These are phyloP conservation scores for Globisporangium paddicum DNA, from an alignment of 352 stramenopile species.

Conservation along the genomic window DNA sequence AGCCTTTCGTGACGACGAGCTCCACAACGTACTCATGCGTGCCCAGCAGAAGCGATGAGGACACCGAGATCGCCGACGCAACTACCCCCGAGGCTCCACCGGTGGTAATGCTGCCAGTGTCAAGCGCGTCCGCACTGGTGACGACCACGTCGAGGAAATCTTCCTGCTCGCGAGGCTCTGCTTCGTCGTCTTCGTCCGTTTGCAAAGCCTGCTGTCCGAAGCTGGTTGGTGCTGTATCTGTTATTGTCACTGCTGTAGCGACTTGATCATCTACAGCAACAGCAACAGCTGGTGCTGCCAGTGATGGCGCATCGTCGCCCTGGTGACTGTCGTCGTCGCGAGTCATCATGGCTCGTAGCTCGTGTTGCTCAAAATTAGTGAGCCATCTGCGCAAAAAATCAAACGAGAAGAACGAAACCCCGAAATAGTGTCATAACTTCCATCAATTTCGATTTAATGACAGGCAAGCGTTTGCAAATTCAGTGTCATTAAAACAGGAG, in stretches of 20 bases:
- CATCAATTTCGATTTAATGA: not conserved
- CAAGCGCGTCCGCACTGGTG: constrained; percentile 45
- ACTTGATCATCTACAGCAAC: constrained; percentile 2
- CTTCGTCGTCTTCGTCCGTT: constrained; percentile 4
- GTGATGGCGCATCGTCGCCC: not conserved
- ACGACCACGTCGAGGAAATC: constrained; percentile 57
- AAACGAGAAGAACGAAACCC: not conserved
- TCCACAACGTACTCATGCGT: constrained; percentile 39
- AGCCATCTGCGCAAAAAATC: constrained; percentile 1
- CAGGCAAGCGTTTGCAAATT: not conserved
- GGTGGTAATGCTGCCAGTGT: not conserved
- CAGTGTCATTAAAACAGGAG: not conserved
- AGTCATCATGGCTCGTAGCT: not conserved
- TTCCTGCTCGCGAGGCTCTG: constrained; percentile 18
- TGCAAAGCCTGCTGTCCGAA: not conserved
- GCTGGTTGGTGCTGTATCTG: not conserved
- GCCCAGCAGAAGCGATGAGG: constrained; percentile 21
- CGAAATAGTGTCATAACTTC: not conserved
- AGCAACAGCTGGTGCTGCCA: not conserved
- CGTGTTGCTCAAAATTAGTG: not conserved
- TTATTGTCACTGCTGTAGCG: no score
- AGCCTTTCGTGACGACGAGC: constrained; percentile 51
- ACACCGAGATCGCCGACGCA: constrained; percentile 25
- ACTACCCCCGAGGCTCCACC: constrained; percentile 30
- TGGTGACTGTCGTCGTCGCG: not conserved